Evolutionary conservation across 495 filamentous ascomycete species (phyloP), one percentile per base, ranked within the genome.

Genomic region (Arthonia radiata): DNA sequence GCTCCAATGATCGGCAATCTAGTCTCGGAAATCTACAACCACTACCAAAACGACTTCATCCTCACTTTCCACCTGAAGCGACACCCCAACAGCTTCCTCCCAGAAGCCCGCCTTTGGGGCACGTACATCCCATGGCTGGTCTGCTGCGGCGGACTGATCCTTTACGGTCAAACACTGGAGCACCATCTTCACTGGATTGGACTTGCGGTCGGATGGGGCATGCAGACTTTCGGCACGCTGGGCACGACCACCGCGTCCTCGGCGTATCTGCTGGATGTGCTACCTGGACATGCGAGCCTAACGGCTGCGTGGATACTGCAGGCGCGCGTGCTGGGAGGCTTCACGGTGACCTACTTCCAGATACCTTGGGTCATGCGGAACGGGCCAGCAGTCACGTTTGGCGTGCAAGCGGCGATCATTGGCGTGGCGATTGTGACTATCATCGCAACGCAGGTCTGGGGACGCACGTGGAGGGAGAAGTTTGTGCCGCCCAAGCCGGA

Each of bases 291-390:
- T 23, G 39, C 50, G 0, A 52, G 52, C 1, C 37, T 48, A 5
- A 52, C 49, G 9, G 48, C 44, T 1, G 46, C 49, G 5, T 57
- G 54, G 19, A 33, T 57, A 16, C 56, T 52, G 21, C 44, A 48
- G 30, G 53, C 48, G 48, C 48, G 53, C 5, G 55, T 50, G 5
- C 44, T 46, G 14, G 37, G 37, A 15, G 56, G 56, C 2, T 59
- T 59, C 25, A 42, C 43, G 0, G 50, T 59, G 11, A 48, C 43
- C 9, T 59, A 60, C 26, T 56, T 59, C 41, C 52, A 59, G 35
- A 35, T 47, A 10, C 29, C 41, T 1, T 60, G 56, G 56, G 53
- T 54, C 11, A 31, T 29, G 7, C 34, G 31, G 1, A 49, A 49
- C 30, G 54, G 54, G 3, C 23, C 48, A 1, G 54, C 48, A 0